Base-by-base conservation (phyloP, 2,329 filamentous ascomycete genomes). In the Allantophomopsis cytisporea region DNA sequence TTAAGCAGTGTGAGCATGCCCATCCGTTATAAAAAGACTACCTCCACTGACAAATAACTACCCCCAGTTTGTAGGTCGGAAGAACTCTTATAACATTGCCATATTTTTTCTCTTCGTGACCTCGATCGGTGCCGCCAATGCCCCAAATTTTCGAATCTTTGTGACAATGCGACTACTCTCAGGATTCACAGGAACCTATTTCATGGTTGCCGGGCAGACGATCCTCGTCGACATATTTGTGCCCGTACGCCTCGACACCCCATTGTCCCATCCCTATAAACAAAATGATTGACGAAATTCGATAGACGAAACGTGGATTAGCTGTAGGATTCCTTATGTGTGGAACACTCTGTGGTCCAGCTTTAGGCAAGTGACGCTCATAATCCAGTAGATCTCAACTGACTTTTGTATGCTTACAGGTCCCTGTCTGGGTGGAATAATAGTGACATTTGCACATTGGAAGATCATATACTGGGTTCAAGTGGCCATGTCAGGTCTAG, bases 391-490 rank as follows among this genome's bases (percentile, higher is more conserved):
- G 23, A 28, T 12, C 11, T 12, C 23, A 3, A 8, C 23, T 28
- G 23, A 10, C 10, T 8, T 8, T 28, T 8, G 10, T 28, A 12
- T 28, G 8, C 5, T 62, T 2, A 28, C 44, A 47, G 55, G 55
- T 2, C 55, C 55, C 7, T 48, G 51, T 31, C 41, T 57, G 21
- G 54, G 50, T 12, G 55, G 55, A 16, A 49, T 56, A 10, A 55
- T 59, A 31, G 47, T 53, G 2, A 52, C 53, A 2, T 57, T 50
- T 39, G 46, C 50, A 3, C 46, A 31, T 14, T 58, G 56, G 56
- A 43, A 52, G 21, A 43, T 45, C 6, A 52, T 60, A 10, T 53
- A 53, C 31, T 59, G 57, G 53, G 35, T 58, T 3, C 58, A 60
- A 39, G 46, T 46, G 8, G 49, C 42, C 13, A 58, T 60, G 55